Base-by-base conservation (phyloP, 345 rosid genomes). In the Mallotus nudiflorus region DNA sequence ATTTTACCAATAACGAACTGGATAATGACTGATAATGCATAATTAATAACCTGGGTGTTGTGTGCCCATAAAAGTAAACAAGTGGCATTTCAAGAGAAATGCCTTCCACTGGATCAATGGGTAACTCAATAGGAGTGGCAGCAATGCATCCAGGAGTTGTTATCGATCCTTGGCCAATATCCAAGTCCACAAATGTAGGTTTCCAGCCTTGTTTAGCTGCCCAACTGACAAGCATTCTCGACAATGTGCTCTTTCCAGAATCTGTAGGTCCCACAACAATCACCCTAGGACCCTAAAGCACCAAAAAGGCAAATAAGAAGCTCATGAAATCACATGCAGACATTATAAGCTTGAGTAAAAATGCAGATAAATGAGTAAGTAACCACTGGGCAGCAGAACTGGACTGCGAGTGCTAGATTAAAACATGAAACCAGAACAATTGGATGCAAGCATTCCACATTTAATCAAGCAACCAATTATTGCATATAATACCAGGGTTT, bases 221-320 rank as follows among this genome's bases (percentile, higher is more conserved):
- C 97, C 98, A 94, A 74, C 97, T 94, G 49, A 95, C 90, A 69
- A 95, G 99, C 96, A 95, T 95, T 72, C 84, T 90, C 2, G 92
- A 81, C 80, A 90, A 76, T 29, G 97, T 86, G 81, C 97, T 92
- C 83, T 94, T 94, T 50, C 97, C 97, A n/a, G 88, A 92, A 86
- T 94, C 98, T 1, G 85, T 82, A 65, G 96, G 97, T 49, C 97
- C 97, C 45, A 90, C 97, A 44, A 91, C 87, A 76, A 91, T 90
- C 67, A 90, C 92, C 69, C 97, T 78, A 51, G 98, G 98, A 39
- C 96, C 99, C 95, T 88, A 85, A 24, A 25, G 25, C 78, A 69
- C 14, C 24, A 67, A 20, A 51, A 55, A 4, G 16, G 46, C 37
- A 50, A 14, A 27, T 46, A 69, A 45, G 24, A 12, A 33, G 28